Conservation (phyloP, 2,329 filamentous ascomycete species). For the Meredithiella fracta region DNA sequence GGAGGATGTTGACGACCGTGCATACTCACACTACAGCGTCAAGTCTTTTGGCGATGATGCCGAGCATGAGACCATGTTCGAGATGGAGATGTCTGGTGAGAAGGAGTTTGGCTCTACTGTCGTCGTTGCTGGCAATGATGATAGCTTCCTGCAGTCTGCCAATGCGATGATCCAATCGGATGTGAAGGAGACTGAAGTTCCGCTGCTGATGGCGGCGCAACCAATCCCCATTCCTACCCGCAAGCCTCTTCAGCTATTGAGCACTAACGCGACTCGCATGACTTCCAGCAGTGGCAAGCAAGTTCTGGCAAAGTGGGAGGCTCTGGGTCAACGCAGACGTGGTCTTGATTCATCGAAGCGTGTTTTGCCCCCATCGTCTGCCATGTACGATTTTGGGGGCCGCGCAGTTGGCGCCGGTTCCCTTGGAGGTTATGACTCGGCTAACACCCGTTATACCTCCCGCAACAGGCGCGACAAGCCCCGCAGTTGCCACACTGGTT, state of each 20-base stretch:
- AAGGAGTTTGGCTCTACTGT: slow-evolving; percentile 16
- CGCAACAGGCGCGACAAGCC: slow-evolving; percentile 1
- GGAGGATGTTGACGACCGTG: slow-evolving; percentile 53
- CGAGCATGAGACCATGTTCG: slow-evolving; percentile 14
- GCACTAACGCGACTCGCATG: neutral
- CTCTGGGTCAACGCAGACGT: slow-evolving; percentile 67
- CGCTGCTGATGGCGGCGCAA: neutral
- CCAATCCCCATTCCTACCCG: slow-evolving; percentile 1
- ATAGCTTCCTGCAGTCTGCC: slow-evolving; percentile 40
- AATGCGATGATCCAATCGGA: slow-evolving; percentile 32
- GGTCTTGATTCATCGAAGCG: slow-evolving; percentile 25
- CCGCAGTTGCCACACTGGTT: slow-evolving; percentile 8
- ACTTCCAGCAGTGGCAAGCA: slow-evolving; percentile 16
- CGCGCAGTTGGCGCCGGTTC: slow-evolving; percentile 1
- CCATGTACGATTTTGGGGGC: neutral
- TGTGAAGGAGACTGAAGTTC: neutral
- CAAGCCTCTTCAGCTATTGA: neutral
- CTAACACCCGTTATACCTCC: slow-evolving; percentile 3
- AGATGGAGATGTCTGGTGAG: slow-evolving; percentile 19
- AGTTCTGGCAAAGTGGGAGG: slow-evolving; percentile 70
- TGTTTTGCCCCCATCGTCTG: neutral
- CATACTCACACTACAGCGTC: slow-evolving; percentile 63
- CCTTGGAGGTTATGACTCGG: slow-evolving; percentile 5
- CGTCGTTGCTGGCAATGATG: slow-evolving; percentile 30
- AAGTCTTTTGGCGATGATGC: slow-evolving; percentile 15